Percentiles rank a stretch among this genome's conserved stretches.
phyloP scores from a whole-genome alignment of 2,329 filamentous ascomycete species.

The Arthrobotrys iridis region DNA sequence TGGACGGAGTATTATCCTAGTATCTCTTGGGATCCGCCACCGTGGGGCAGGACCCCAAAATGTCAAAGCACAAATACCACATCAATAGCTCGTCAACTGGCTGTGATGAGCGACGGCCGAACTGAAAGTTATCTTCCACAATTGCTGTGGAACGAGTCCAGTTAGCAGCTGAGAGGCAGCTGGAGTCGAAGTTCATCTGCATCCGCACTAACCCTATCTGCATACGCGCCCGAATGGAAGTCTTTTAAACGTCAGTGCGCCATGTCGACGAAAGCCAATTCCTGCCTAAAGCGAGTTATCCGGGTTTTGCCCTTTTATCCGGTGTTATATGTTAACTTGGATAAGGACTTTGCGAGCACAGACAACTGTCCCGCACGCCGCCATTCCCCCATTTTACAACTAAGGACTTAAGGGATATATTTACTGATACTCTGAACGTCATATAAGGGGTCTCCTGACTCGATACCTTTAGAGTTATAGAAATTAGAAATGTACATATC shows the following conservation, averaged over 20 bases:
- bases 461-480: constrained; percentile 27
- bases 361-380: background rate
- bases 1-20: no score
- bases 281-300: constrained; percentile 9
- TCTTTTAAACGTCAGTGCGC: constrained; percentile 41
- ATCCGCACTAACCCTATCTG: constrained; percentile 3
- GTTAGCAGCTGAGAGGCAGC: background rate
- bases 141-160: background rate
- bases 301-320: constrained; percentile 14
- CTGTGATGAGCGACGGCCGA: background rate
- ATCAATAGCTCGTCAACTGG: background rate
- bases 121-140: constrained; percentile 3
- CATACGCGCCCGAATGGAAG: constrained; percentile 25
- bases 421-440: background rate
- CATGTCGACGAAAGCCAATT: constrained; percentile 5
- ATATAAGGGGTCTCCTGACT: constrained; percentile 28
- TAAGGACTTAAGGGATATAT: background rate
- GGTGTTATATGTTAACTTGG: constrained; percentile 4
- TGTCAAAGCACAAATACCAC: constrained; percentile 34
- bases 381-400: background rate
- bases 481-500: constrained; percentile 3
- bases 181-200: background rate
- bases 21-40: constrained; percentile 9
- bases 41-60: constrained; percentile 5
- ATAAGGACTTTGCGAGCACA: background rate